Conservation (phyloP, 202 grass and related monocot genomes). For the Zoysia matrella region DNA sequence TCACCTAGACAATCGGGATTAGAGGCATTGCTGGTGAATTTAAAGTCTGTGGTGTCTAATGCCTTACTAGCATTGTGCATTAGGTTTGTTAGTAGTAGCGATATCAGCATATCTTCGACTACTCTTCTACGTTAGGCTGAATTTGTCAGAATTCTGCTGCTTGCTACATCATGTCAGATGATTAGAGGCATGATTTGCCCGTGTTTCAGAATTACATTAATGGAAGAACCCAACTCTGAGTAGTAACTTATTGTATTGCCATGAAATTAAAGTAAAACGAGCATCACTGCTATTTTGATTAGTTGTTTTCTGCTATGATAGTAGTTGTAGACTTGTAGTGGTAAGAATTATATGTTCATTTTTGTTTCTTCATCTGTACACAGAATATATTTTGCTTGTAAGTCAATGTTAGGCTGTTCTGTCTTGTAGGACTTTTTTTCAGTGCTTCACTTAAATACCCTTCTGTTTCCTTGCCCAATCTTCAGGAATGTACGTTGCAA, state of each 20-base stretch:
- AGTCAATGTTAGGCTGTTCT: not conserved
- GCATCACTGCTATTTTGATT: not conserved
- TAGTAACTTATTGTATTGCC: not conserved
- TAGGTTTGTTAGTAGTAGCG: not conserved
- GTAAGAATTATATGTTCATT: too few species aligned
- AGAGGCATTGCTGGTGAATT: not conserved
- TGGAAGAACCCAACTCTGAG: not conserved
- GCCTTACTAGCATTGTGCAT: too few species aligned
- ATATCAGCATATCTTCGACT: not conserved
- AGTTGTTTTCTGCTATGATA: not conserved
- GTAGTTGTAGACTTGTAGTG: too few species aligned
- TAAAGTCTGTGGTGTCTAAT: not conserved
- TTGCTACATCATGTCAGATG: not conserved
- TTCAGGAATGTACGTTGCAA: slow-evolving; percentile 85
- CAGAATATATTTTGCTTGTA: not conserved
- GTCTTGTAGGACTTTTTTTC: not conserved
- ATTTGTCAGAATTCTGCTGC: too few species aligned
- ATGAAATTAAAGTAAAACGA: not conserved
- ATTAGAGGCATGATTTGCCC: not conserved
- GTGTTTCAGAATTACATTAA: not conserved
- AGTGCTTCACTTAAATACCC: not conserved
- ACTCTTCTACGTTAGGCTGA: not conserved
- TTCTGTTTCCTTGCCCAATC: slow-evolving; percentile 1
- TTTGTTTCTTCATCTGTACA: too few species aligned
- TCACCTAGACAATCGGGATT: slow-evolving; percentile 4